phyloP scores from a whole-genome alignment of 768 basidiomycete genomes.

The Boletus sp. region DNA sequence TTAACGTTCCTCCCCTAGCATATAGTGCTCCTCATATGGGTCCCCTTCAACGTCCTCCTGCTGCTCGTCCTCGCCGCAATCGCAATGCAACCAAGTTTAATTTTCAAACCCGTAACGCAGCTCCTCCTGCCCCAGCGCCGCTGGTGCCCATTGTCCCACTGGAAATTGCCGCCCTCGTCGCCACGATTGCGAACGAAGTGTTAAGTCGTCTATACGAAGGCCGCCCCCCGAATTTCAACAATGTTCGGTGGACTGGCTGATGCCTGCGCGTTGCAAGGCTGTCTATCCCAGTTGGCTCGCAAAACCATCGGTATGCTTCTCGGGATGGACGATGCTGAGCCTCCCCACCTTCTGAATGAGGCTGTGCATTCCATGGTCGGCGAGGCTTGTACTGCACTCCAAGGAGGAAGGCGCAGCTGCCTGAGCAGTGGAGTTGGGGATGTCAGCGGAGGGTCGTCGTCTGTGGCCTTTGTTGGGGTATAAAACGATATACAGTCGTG shows the following conservation, averaged over 20 bases:
- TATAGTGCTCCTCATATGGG: conserved; percentile 54
- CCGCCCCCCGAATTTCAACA: conserved; percentile 57
- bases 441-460: background rate
- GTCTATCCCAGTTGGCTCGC: conserved; percentile 91
- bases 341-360: conserved; percentile 81
- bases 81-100: conserved; percentile 35
- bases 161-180: conserved; percentile 58
- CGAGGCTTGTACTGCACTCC: conserved; percentile 86
- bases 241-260: background rate
- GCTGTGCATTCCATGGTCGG: conserved; percentile 87
- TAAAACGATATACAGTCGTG: too few species aligned
- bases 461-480: too few species aligned
- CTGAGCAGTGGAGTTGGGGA: conserved; percentile 2
- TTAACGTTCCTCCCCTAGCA: conserved; percentile 56
- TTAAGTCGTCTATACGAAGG: conserved; percentile 94
- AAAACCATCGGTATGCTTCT: conserved; percentile 99
- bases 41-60: conserved; percentile 40
- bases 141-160: conserved; percentile 44
- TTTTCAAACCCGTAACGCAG: conserved; percentile 38
- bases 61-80: conserved; percentile 39
- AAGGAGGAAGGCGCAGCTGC: conserved; percentile 35
- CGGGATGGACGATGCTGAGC: conserved; percentile 97
- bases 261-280: conserved; percentile 42
- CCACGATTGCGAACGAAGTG: conserved; percentile 73
- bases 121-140: conserved; percentile 31